Evolutionary conservation across 371 early-diverging fungal genomes (phyloP), one percentile per base, ranked within the genome.

Genomic region (Circinella umbellata): DNA sequence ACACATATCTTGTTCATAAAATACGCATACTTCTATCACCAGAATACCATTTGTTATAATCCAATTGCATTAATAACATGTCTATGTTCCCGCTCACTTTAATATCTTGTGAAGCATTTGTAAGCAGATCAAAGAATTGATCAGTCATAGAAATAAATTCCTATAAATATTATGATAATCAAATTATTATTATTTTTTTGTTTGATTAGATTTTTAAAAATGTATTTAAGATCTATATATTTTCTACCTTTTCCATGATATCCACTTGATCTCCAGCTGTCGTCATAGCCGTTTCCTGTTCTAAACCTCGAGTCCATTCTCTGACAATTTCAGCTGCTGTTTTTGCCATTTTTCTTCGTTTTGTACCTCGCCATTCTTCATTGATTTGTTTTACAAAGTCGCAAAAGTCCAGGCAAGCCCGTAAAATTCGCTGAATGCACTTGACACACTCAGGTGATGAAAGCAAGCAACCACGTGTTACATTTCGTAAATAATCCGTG

Each of bases 31-130:
- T 51, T 64, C 68, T 63, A 13, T 55, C 39, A 15, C 47, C 64
- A 34, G 82, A 79, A 60, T 70, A 79, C 75, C 77, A 85, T 62
- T 86, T 86, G 65, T 90, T 90, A 72, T 85, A 90, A 69, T 93
- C 93, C n/a, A 91, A 74, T 47, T 91, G 82, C 64, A 90, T 73
- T 18, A 91, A 73, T 49, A 93, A 71, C 47, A 84, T 82, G 73
- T 90, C 90, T 48, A 91, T 63, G 66, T 81, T 78, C 3, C 84
- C 79, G 54, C 76, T 83, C 9, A 75, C 73, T 65, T 81, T 89
- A 0, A 80, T 76, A 11, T 84, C 76, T 55, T 77, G 78, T 27
- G 72, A 71, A 59, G 77, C 79, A 42, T 73, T 66, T 18, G 80
- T 77, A 4, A 77, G 69, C 14, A 77, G 17, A 10, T 78, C 73